These are phyloP conservation scores for Gossypium armourianum DNA, from an alignment of 441 rosid genomes.

Conservation along the genomic window DNA sequence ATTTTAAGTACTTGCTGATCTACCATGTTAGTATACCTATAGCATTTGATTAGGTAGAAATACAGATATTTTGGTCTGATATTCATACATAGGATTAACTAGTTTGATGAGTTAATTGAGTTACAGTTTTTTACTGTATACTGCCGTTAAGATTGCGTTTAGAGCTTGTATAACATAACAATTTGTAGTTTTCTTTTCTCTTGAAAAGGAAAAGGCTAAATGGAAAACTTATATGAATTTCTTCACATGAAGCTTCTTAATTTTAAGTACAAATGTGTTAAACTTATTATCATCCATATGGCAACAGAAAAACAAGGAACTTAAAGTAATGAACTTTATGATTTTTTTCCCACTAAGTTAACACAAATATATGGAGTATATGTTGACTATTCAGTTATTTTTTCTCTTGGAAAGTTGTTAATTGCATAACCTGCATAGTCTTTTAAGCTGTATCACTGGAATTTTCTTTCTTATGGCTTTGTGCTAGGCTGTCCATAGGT, in stretches of 20 bases:
- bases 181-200: not conserved
- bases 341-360: not conserved
- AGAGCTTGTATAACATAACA: not conserved
- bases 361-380: not conserved
- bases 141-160: not conserved
- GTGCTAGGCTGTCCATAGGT: not conserved
- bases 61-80: not conserved
- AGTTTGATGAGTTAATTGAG: not conserved
- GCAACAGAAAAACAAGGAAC: not conserved
- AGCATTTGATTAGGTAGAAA: not conserved
- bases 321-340: not conserved
- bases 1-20: not conserved
- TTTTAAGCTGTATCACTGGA: not conserved
- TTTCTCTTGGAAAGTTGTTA: not conserved
- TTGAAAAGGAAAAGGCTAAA: not conserved
- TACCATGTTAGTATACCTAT: not conserved
- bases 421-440: not conserved
- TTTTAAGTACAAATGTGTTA: not conserved
- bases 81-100: not conserved
- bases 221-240: not conserved
- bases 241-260: slow-evolving; percentile 2
- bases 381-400: not conserved
- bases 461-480: slow-evolving; percentile 1
- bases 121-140: not conserved
- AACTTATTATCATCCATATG: not conserved